Base-by-base conservation (phyloP, 2,329 filamentous ascomycete genomes). In the Fusarium sublunatum region DNA sequence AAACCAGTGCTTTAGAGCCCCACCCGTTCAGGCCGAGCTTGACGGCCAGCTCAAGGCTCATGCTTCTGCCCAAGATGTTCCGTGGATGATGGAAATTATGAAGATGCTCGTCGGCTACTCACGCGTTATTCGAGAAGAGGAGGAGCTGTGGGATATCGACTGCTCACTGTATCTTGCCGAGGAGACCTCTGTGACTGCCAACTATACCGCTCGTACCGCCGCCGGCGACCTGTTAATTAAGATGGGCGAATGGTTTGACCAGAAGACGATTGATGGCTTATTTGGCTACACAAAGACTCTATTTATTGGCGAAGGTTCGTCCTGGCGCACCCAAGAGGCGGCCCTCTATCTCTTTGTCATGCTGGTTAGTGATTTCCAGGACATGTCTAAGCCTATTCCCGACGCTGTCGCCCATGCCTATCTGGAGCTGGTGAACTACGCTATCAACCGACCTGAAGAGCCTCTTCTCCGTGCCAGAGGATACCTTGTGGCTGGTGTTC, bases 121-220 rank as follows among this genome's bases (percentile, higher is more conserved):
- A 11, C 92, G 94, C 65, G 96, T 99, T 69, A 93, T 91, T 2
- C 88, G 87, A 26, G 95, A 99, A 75, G 95, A 98, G 73, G 92
- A 97, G 77, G 92, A 91, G 7, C 79, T 99, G 9, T 99, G 95
- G 95, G 92, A 97, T 69, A 92, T 97, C 62, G 95, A 99, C 75
- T 91, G 96, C 67, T 98, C 96, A 56, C 85, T 99, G 3, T 99
- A 96, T 77, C 83, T 99, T 42, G 94, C 93, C 1, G 95, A 99
- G 76, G 94, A 98, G 78, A 94, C 92, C 2, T 94, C 93, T 3
- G 91, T 97, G 15, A 97, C 93, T 11, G 91, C 93, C 29, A 98
- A 98, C 76, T 99, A 98, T 78, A 97, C 95, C 0, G 91, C 95
- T 12, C 88, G 95, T 67, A 96, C 92, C 15, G 95, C 94, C 36